Conservation (phyloP, 305 asterid genomes). For the Solanum hybrid region DNA sequence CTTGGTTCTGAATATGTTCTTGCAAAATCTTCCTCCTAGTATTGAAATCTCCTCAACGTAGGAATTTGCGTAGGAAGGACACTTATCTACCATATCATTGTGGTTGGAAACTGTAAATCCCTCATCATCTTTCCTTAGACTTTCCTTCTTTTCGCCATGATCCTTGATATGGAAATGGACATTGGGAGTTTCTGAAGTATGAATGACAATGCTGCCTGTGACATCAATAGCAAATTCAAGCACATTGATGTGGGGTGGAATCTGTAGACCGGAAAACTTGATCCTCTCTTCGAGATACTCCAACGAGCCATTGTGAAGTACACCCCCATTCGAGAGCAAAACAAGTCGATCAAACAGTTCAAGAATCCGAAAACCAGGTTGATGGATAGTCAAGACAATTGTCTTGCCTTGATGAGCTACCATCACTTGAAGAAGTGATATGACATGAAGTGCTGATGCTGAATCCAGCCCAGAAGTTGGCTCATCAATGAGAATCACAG, state of each 20-base stretch:
- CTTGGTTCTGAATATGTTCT: conserved; percentile 63
- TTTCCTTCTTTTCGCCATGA: conserved; percentile 5
- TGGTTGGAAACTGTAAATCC: neutral
- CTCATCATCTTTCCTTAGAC: neutral
- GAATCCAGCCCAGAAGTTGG: conserved; percentile 89
- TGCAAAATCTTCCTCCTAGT: conserved; percentile 46
- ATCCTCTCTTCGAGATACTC: conserved; percentile 38
- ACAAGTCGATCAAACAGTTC: conserved; percentile 53
- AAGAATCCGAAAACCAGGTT: conserved; percentile 71
- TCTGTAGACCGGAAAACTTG: conserved; percentile 21
- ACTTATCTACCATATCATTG: neutral
- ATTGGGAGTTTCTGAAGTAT: conserved; percentile 8
- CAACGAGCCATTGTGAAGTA: conserved; percentile 52
- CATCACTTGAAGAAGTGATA: conserved; percentile 42
- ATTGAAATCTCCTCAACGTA: conserved; percentile 32
- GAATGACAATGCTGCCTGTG: conserved; percentile 19
- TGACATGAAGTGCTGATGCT: conserved; percentile 52
- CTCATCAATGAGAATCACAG: conserved; percentile 59
- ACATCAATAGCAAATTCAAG: conserved; percentile 75
- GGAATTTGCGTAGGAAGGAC: conserved; percentile 34
- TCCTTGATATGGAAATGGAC: conserved; percentile 4
- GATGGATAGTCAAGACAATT: conserved; percentile 59
- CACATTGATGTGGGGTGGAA: conserved; percentile 57
- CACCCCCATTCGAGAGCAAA: conserved; percentile 46
- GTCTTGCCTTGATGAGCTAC: conserved; percentile 43